A percentile compares a stretch with the other conserved stretches of the same genome.
phyloP scores from a whole-genome alignment of 768 basidiomycete species.

The Russula dissimulans region DNA sequence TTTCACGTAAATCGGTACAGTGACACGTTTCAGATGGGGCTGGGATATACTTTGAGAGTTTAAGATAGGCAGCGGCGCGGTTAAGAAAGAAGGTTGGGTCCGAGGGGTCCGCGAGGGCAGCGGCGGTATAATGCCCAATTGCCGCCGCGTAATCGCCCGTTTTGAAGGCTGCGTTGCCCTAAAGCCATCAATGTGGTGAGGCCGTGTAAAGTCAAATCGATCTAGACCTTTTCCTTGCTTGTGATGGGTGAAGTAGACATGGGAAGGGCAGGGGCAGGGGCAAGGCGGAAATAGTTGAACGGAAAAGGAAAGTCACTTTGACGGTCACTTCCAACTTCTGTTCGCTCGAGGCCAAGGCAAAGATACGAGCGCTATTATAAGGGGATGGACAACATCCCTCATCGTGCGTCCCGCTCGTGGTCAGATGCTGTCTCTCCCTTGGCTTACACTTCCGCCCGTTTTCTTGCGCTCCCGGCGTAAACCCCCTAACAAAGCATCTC shows the following conservation, averaged over 20 bases:
- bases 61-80: conserved; percentile 85
- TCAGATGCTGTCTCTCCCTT: conserved; percentile 1
- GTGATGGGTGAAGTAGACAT: neutral
- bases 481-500: conserved; percentile 5
- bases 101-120: conserved; percentile 56
- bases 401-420: conserved; percentile 9
- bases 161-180: conserved; percentile 90
- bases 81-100: conserved; percentile 82
- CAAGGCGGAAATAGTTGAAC: no score
- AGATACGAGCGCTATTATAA: neutral
- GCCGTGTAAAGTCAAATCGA: no score
- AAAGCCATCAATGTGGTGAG: neutral
- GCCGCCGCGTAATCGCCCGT: conserved; percentile 66
- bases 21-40: neutral
- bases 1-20: neutral
- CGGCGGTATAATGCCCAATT: conserved; percentile 79
- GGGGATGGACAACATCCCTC: neutral
- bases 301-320: neutral
- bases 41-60: conserved; percentile 83
- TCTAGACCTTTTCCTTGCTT: conserved; percentile 5
- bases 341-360: no score
- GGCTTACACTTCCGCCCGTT: conserved; percentile 6
- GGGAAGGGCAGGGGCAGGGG: no score
- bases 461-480: neutral
- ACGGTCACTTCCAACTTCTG: neutral